Evolutionary conservation across 2,329 filamentous ascomycete species (phyloP).

Genomic region (Alternaria gansuensis): DNA sequence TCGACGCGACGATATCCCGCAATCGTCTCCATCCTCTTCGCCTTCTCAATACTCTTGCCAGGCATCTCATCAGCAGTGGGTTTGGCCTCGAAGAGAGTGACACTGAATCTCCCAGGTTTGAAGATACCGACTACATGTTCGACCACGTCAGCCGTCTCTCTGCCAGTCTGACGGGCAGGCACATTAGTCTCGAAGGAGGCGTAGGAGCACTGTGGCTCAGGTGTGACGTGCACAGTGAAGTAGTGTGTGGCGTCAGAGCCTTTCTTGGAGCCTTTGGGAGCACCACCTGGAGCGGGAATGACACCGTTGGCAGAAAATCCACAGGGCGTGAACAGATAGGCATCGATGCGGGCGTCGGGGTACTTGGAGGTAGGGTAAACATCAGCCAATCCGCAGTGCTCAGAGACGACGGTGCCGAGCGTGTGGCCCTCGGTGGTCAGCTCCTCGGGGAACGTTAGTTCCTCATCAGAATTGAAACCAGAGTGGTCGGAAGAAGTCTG

Average conservation of each 20-base stretch:
- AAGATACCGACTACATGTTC: constrained; percentile 96
- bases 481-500: constrained; percentile 72
- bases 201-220: constrained; percentile 95
- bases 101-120: constrained; percentile 95
- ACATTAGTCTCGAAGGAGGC: constrained; percentile 99
- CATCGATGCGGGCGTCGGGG: constrained; percentile 91
- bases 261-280: constrained; percentile 57
- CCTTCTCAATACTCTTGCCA: constrained; percentile 51
- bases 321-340: constrained; percentile 95
- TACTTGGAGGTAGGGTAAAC: constrained; percentile 89
- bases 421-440: constrained; percentile 93
- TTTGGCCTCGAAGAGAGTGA: constrained; percentile 96
- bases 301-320: constrained; percentile 98
- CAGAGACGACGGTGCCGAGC: constrained; percentile 89
- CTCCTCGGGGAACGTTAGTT: constrained; percentile 71
- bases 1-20: constrained; percentile 89
- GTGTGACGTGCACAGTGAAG: constrained; percentile 98
- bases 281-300: constrained; percentile 73
- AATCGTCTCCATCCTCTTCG: constrained; percentile 74
- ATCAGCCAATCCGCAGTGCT: constrained; percentile 85
- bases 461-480: constrained; percentile 66
- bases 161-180: constrained; percentile 84
- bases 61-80: constrained; percentile 56
- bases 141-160: constrained; percentile 88
- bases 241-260: constrained; percentile 70